A percentile compares a stretch with the other conserved stretches of the same genome.
Evolutionary conservation across 139 green algal species (phyloP).

Genomic region (Astrephomene gubernaculifera): DNA sequence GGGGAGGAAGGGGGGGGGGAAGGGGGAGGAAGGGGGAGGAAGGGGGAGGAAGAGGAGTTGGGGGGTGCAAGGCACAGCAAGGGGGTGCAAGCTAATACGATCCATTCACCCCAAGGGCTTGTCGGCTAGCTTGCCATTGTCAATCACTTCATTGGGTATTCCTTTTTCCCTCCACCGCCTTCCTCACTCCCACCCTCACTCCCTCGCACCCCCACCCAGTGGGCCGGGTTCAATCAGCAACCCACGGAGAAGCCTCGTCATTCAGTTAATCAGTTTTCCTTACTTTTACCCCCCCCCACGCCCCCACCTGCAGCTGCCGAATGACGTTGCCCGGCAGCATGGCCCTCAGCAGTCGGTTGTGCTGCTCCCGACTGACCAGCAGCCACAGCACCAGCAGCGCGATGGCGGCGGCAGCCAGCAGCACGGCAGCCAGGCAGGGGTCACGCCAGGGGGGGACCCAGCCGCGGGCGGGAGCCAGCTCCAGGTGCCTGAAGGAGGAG

Average conservation of each 20-base stretch:
- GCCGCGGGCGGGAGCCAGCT: neutral
- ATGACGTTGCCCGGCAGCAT: constrained; percentile 43
- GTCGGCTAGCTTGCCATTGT: no score
- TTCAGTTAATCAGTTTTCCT: no score
- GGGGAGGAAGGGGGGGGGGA: neutral
- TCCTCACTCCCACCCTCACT: neutral
- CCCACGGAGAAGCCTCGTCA: no score
- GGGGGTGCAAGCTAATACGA: no score
- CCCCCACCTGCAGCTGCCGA: constrained; percentile 35
- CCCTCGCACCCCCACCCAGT: no score
- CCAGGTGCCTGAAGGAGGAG: neutral
- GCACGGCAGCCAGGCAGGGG: constrained; percentile 31
- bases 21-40: neutral
- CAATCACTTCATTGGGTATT: no score
- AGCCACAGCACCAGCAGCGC: constrained; percentile 40
- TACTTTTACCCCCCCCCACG: neutral
- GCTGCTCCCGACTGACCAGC: constrained; percentile 22
- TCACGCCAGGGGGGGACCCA: constrained; percentile 22
- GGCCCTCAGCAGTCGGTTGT: constrained; percentile 23
- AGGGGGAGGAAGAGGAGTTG: neutral
- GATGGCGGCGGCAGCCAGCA: neutral
- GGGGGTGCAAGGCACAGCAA: no score
- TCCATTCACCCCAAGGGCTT: no score
- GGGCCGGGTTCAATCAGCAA: no score
- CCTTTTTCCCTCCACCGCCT: neutral